Evolutionary conservation across 345 rosid species (phyloP), one percentile per base, ranked within the genome.

Genomic region (Gossypium herbaceum): DNA sequence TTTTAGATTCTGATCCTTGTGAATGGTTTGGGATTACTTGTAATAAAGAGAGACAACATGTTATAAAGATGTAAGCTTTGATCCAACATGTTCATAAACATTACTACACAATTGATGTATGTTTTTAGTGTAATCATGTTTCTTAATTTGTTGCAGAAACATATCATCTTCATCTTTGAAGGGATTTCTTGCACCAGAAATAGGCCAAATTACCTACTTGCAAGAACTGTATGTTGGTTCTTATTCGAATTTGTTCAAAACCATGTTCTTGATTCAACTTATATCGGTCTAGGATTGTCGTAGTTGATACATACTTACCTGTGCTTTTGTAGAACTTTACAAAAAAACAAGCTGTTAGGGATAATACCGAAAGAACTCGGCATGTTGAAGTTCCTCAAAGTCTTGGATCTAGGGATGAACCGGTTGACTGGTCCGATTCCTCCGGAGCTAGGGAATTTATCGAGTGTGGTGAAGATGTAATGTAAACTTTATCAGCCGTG

Each of bases 321-420:
- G 24, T 68, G 43, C 81, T 82, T 11, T 62, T 84, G 82, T 85
- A 95, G 98, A 82, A 79, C 86, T 80, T 74, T 95, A 76, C 92
- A 82, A 19, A 84, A 88, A 61, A 95, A 93, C 86, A 76, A 78
- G 54, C 84, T 95, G 79, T 76, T 87, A 11, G 97, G 98, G 66
- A 84, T 81, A 34, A 91, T 95, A 73, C 99, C 99, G 1, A 93
- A 87, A 86, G 99, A 95, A 72, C 61, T 95, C 16, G 98, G 98
- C 55, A 82, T 84, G 88, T 80, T 93, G 90, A 88, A 89, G 81
- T 77, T 80, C 78, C 94, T 96, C 61, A 79, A 78, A 85, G 82
- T 81, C 76, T 86, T 95, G 91, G 98, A 95, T 83, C 89, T 95
- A 86, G 98, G 99, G 79, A 86, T 72, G 80, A 95, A 95, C 83